These are phyloP conservation scores for Gossypium thurberi DNA, from an alignment of 345 rosid species.

Conservation along the genomic window DNA sequence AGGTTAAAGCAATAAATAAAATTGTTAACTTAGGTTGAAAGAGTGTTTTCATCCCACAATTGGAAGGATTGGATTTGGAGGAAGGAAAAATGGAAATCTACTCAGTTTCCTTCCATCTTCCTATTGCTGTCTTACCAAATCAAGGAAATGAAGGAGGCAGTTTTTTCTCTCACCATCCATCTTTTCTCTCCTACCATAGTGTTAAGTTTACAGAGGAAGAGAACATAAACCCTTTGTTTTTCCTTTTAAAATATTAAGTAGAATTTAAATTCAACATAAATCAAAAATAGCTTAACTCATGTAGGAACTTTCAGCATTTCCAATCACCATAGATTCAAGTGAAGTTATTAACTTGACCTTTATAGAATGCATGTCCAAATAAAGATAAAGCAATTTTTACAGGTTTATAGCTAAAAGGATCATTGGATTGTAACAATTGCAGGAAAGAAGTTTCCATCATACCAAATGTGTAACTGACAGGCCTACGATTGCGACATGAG, in stretches of 20 bases:
- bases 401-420: not conserved
- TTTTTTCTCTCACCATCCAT: too few relatives aligned
- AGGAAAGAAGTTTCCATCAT: conserved; percentile 19
- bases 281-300: not conserved
- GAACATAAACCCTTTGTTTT: not conserved
- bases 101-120: not conserved
- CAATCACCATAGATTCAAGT: not conserved
- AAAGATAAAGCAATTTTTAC: not conserved
- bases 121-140: not conserved
- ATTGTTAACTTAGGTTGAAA: not conserved
- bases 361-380: not conserved
- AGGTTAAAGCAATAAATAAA: not conserved
- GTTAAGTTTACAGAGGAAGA: too few relatives aligned
- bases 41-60: not conserved
- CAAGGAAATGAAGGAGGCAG: not conserved
- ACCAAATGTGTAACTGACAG: conserved; percentile 70
- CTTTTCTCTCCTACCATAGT: too few relatives aligned
- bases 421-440: conserved; percentile 4
- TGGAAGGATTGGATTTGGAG: not conserved
- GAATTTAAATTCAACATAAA: not conserved
- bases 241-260: not conserved
- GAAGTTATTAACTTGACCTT: not conserved
- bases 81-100: not conserved
- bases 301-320: not conserved
- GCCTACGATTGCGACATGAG: conserved; percentile 56